Evolutionary conservation across 768 basidiomycete genomes (phyloP), one percentile per base, ranked within the genome.

Genomic region (Kwoniella newhampshirensis): DNA sequence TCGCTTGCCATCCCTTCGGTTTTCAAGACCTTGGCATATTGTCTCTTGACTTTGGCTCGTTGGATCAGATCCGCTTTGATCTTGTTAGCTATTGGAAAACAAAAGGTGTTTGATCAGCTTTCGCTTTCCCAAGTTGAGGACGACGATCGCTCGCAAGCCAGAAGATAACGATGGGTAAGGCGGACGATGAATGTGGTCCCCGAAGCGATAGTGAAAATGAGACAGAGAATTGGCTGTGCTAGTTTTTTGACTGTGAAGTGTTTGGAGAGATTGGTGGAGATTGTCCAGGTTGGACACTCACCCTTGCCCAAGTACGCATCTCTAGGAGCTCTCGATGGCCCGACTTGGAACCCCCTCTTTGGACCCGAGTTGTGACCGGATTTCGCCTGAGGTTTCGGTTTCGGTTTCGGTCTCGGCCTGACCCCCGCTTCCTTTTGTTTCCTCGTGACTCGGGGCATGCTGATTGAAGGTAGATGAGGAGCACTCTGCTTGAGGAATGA

Each of bases 1-100:
- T 32, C 83, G 80, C 67, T 82, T 54, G 87, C 81, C 9, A 93
- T 82, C 84, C 91, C 92, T 56, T 83, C 81, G 71, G 83, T 82
- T 77, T 91, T 93, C 56, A 93, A 79, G 65, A 85, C 86, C 74
- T 83, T 87, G 18, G 91, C 91, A 59, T 71, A 77, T 12, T 57
- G 51, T 52, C 70, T 68, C 65, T 77, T 77, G 60, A 75, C 66
- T 55, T 70, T 69, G 1, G 75, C 72, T 49, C 71, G 61, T 45
- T 66, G 56, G 37, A 76, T 73, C 57, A 76, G 52, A 36, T 72
- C 74, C 32, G 70, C 63, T 54, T 77, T 75, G 49, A 77, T 73
- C 55, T 77, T 77, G 41, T 71, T 67, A 21, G 73, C 76, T 77
- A 51, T 27, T 28, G 17, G 27, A 41, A 18, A 20, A 9, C 39